phyloP scores from a whole-genome alignment of 2,329 filamentous ascomycete species.

The Microcyclospora pomicola region DNA sequence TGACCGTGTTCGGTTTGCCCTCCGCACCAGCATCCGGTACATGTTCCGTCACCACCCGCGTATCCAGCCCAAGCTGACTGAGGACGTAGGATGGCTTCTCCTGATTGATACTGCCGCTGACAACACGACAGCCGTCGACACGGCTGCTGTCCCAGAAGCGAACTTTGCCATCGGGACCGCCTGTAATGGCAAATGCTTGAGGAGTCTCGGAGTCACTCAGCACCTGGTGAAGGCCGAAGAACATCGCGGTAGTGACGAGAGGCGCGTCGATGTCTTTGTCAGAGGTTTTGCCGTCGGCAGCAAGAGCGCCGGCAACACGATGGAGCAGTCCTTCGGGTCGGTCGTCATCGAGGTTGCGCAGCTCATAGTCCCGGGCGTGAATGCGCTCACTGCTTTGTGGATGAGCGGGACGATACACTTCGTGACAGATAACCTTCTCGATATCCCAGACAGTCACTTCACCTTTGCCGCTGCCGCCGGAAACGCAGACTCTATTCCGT shows the following conservation, averaged over 20 bases:
- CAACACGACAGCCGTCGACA: conserved; percentile 62
- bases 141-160: conserved; percentile 84
- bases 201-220: conserved; percentile 58
- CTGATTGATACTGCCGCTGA: conserved; percentile 56
- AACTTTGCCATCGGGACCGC: conserved; percentile 77
- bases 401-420: conserved; percentile 63
- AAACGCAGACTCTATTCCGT: conserved; percentile 74
- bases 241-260: conserved; percentile 60
- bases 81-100: conserved; percentile 56
- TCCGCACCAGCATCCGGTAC: conserved; percentile 4
- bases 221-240: conserved; percentile 54
- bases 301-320: conserved; percentile 62
- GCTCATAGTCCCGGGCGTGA: conserved; percentile 53
- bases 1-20: conserved; percentile 14
- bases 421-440: conserved; percentile 75
- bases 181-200: conserved; percentile 73
- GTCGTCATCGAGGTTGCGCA: conserved; percentile 85
- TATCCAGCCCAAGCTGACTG: conserved; percentile 27
- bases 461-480: conserved; percentile 71
- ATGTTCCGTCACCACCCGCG: conserved; percentile 26
- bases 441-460: conserved; percentile 95
- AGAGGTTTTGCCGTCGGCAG: conserved; percentile 16
- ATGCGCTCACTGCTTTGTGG: conserved; percentile 35
- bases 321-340: conserved; percentile 73
- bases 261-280: conserved; percentile 3